Conservation (phyloP, 1,284 basidiomycete genomes). For the Ustilago loliicola region DNA sequence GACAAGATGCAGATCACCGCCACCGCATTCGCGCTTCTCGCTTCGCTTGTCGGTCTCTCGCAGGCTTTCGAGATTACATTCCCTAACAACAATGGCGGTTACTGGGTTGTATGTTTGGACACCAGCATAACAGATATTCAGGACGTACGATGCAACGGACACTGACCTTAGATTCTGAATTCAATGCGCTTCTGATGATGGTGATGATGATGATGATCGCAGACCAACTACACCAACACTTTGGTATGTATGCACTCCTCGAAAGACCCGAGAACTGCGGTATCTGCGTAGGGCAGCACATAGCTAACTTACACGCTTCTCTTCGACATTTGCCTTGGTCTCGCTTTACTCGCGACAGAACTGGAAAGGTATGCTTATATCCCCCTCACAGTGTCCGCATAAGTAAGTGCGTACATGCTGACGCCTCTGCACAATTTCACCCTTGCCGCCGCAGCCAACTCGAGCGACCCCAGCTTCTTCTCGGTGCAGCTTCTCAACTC, state of each 20-base stretch:
- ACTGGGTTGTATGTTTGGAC: conserved; percentile 53
- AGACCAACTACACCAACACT: conserved; percentile 57
- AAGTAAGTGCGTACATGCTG: not conserved
- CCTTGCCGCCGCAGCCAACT: conserved; percentile 39
- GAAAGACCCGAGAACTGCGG: not conserved
- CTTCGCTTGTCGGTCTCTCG: conserved; percentile 29
- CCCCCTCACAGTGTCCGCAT: not conserved
- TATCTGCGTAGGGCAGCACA: not conserved
- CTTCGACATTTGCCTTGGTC: not conserved
- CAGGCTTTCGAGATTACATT: conserved; percentile 55
- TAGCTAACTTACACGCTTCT: not conserved
- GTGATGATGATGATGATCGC: not conserved
- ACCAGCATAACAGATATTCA: not conserved
- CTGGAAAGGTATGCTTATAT: conserved; percentile 39
- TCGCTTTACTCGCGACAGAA: conserved; percentile 7
- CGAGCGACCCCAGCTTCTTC: conserved; percentile 48
- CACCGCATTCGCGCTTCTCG: conserved; percentile 28
- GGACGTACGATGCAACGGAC: not conserved
- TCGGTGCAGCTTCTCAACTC: conserved; percentile 55
- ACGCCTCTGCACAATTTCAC: not conserved
- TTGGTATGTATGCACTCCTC: conserved; percentile 23
- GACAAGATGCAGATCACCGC: conserved; percentile 38
- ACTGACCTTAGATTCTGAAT: too few relatives aligned
- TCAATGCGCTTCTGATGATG: conserved; percentile 2
- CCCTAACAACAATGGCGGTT: conserved; percentile 55